Conservation (phyloP, 768 basidiomycete species). For the Calocybe gangraenosa region DNA sequence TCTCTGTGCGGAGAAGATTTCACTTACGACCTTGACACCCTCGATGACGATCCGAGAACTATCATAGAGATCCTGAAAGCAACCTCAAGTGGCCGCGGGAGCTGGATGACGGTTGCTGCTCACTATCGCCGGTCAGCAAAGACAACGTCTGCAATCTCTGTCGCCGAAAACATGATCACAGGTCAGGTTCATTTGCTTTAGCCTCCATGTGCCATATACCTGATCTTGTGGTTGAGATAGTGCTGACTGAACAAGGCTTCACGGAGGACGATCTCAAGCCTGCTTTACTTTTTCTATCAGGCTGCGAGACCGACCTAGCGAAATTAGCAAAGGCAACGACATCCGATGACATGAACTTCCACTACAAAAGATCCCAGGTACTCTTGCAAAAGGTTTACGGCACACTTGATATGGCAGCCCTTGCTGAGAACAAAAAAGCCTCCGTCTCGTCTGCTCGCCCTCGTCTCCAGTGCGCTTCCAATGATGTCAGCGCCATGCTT, state of each 20-base stretch:
- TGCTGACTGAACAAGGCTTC: slow-evolving; percentile 33
- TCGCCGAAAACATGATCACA: slow-evolving; percentile 43
- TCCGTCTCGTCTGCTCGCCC: background rate
- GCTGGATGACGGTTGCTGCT: slow-evolving; percentile 53
- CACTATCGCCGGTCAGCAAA: slow-evolving; percentile 50
- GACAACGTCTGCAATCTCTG: slow-evolving; percentile 36
- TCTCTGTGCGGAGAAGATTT: slow-evolving; percentile 36
- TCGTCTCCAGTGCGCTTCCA: background rate
- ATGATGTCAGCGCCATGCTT: too few relatives aligned
- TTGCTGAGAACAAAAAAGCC: background rate
- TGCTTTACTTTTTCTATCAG: slow-evolving; percentile 47
- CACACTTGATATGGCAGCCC: background rate
- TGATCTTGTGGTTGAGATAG: slow-evolving; percentile 22
- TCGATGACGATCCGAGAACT: slow-evolving; percentile 38
- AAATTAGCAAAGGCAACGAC: slow-evolving; percentile 22
- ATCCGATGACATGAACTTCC: slow-evolving; percentile 22
- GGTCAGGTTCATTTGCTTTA: slow-evolving; percentile 26
- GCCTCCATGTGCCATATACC: slow-evolving; percentile 2
- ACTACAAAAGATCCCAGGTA: slow-evolving; percentile 35
- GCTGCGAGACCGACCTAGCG: slow-evolving; percentile 49
- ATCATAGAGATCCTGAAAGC: slow-evolving; percentile 44
- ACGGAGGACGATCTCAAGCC: slow-evolving; percentile 39
- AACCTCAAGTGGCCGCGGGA: slow-evolving; percentile 42
- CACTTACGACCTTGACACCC: slow-evolving; percentile 35
- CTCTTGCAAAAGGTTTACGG: slow-evolving; percentile 52